Conservation (phyloP, 805 yeast genomes). For the Saccharomyces kudriavzevii region DNA sequence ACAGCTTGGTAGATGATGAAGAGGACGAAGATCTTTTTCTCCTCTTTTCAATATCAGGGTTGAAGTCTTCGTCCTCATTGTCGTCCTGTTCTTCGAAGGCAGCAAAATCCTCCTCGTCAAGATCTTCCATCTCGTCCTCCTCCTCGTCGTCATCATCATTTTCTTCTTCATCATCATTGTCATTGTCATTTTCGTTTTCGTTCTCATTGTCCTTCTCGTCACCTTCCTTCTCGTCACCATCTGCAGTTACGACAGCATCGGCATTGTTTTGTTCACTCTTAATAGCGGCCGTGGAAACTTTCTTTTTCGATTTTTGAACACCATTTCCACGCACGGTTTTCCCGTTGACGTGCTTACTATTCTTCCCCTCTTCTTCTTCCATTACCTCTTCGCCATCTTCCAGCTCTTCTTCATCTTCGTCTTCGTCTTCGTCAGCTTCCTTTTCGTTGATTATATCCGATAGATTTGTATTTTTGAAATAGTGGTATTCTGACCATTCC, state of each 20-base stretch:
- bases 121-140: constrained; percentile 1
- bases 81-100: constrained; percentile 5
- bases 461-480: background rate
- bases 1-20: background rate
- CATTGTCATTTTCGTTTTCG: constrained; percentile 8
- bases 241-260: background rate
- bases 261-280: constrained; percentile 2
- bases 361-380: constrained; percentile 1
- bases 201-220: constrained; percentile 4
- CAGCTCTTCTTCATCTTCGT: background rate
- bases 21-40: constrained; percentile 5
- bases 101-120: constrained; percentile 2
- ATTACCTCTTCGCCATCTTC: background rate
- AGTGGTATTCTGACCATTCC: constrained; percentile 22
- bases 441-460: background rate
- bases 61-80: constrained; percentile 18
- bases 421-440: constrained; percentile 1
- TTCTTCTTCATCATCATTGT: constrained; percentile 7
- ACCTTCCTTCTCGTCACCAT: constrained; percentile 3
- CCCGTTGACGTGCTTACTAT: background rate
- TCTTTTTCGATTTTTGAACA: constrained; percentile 3
- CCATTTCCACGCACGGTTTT: constrained; percentile 1
- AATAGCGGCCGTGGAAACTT: background rate
- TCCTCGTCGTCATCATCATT: constrained; percentile 8
- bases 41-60: constrained; percentile 14